Evolutionary conservation across 768 basidiomycete species (phyloP), one percentile per base, ranked within the genome.

Genomic region (Psilocybe cyanescens): DNA sequence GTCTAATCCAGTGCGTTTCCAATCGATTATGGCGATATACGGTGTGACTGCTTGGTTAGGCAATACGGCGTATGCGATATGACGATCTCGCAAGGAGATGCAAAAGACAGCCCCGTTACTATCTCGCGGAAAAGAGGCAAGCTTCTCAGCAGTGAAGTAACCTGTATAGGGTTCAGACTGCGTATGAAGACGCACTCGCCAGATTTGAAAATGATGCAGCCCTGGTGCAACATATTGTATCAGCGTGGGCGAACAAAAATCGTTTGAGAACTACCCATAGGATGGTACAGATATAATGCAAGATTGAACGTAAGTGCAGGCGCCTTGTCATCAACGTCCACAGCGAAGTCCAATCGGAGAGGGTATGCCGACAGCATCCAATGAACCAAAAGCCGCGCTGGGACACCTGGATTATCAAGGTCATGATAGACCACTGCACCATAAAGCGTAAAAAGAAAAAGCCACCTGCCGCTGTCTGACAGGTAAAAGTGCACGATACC

Each of bases 401-500:
- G 29, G 12, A 16, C 5, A 30, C 29, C 11, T 29, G 28, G 41
- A 14, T 55, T 37, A 14, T 55, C 55, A 31, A 55, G 55, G 41
- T 55, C 55, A 19, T 55, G 46, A 31, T 55, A 55, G n/a, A 55
- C 29, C 19, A 55, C 12, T 12, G 55, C 41, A 29, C 41, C 55
- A 7, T 14, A 24, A 11, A 16, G 17, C 6, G 55, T 55, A 17
- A 45, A 39, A n/a, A 31, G 6, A 41, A 55, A 45, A 28, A 55
- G 46, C 55, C 55, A 55, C 14, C 55, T 39, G 11, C 55, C 55
- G 17, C 55, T 45, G 24, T 55, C 53, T 28, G 44, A 17, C 16
- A 55, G 37, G 24, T 55, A 29, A 3, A 35, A 55, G 24, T 9
- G 14, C 3, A 39, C 53, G 11, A 35, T 35, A 35, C 33, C 33